Conservation (phyloP, 2,329 filamentous ascomycete species). For the Penicillium vulpinum region DNA sequence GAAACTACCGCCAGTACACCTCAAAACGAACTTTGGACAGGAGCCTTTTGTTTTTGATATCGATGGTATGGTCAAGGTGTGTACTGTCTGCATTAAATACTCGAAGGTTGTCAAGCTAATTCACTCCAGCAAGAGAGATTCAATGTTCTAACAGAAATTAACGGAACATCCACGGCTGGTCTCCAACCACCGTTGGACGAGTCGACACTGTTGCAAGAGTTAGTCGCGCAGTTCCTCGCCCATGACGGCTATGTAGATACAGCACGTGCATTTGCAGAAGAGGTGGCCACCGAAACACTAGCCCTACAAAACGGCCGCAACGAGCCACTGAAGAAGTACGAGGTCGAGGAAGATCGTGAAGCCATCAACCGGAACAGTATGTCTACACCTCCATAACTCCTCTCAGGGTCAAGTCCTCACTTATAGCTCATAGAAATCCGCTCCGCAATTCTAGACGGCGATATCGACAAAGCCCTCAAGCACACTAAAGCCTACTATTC, state of each 20-base stretch:
- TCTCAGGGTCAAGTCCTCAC: not conserved
- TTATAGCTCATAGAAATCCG: constrained; percentile 66
- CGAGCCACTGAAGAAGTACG: constrained; percentile 58
- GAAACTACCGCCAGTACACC: constrained; percentile 58
- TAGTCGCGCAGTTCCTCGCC: constrained; percentile 84
- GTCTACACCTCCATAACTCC: constrained; percentile 30
- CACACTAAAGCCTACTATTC: constrained; percentile 77
- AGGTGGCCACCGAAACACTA: constrained; percentile 72
- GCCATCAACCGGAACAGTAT: constrained; percentile 82
- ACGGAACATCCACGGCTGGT: constrained; percentile 55
- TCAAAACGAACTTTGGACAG: constrained; percentile 64
- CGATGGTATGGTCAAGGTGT: constrained; percentile 76
- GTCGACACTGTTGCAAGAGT: constrained; percentile 74
- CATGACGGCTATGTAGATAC: constrained; percentile 97
- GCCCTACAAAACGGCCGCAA: constrained; percentile 63
- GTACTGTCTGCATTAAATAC: constrained; percentile 25
- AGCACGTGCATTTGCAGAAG: constrained; percentile 80
- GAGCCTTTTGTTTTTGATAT: constrained; percentile 88
- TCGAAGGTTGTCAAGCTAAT: constrained; percentile 3
- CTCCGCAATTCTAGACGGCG: constrained; percentile 81
- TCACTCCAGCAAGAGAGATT: constrained; percentile 58
- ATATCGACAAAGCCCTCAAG: constrained; percentile 88
- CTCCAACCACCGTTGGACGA: constrained; percentile 69
- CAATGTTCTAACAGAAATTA: constrained; percentile 63
- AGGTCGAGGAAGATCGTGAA: constrained; percentile 78